Base-by-base conservation (phyloP, 306 rosid species). In the Inga oerstediana region DNA sequence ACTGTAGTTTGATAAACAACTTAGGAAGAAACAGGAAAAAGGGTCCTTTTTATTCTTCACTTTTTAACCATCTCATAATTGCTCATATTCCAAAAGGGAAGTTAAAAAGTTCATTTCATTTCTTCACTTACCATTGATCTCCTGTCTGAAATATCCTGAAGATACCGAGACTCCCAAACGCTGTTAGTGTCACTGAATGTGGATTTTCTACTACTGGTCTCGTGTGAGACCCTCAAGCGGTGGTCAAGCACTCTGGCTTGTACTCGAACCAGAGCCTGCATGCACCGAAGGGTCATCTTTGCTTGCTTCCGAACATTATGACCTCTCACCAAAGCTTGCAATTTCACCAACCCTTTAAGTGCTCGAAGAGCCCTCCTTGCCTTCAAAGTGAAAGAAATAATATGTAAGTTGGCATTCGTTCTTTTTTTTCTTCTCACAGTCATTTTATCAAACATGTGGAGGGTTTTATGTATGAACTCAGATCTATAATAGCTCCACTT, bases 271-370 rank as follows among this genome's bases (percentile, higher is more conserved):
- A 96, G 80, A 72, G 98, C 97, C 75, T 94, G 96, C 98, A 94
- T 96, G 91, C 99, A 94, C 62, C 90, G 73, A 17, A 96, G 93
- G 0, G 99, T 96, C 93, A 92, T 94, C 90, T 96, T 94, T 3
- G 99, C 99, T 72, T 96, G 99, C 84, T 94, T 96, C 71, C 99
- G 85, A 59, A 96, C 99, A 56, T 96, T 96, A 75, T 96, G 98
- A 13, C 99, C 99, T 54, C 98, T 91, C 77, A 96, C 99, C 51
- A 96, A 81, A 16, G 99, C 99, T 83, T 96, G 99, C 89, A 96
- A 84, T 89, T 96, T 96, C 85, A 96, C 99, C 17, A 96, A 69
- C 35, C 99, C 99, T 81, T 92, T 96, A 0, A 96, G 92, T 27
- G 99, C 99, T 12, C 95, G 86, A 52, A 92, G 92, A 5, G 99